A percentile compares a stretch with the other conserved stretches of the same genome.
Conservation (phyloP, 2,329 filamentous ascomycete genomes). For the Fusarium sp. region DNA sequence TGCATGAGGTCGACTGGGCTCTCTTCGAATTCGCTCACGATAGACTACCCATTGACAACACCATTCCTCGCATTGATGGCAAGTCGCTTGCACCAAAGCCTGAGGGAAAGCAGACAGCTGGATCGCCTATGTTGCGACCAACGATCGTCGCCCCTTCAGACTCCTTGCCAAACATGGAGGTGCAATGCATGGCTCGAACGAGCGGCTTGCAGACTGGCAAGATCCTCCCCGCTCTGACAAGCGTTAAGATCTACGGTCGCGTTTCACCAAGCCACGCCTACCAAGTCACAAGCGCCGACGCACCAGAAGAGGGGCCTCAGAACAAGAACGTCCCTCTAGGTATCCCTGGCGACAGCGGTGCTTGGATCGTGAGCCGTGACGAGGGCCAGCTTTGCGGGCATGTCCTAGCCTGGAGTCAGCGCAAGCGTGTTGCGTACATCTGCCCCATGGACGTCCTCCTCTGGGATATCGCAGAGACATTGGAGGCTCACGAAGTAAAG, state of each 20-base stretch:
- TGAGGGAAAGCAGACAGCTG: conserved; percentile 9
- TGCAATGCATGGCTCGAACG: conserved; percentile 89
- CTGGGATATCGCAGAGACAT: conserved; percentile 81
- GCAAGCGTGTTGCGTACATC: conserved; percentile 86
- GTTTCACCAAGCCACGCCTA: conserved; percentile 79
- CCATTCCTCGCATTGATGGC: conserved; percentile 59
- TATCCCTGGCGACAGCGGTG: conserved; percentile 88
- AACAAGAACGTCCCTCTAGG: conserved; percentile 55
- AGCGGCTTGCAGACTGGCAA: conserved; percentile 82
- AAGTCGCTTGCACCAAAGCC: conserved; percentile 14
- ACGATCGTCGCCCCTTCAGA: conserved; percentile 66
- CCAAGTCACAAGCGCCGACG: conserved; percentile 59
- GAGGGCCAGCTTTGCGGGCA: conserved; percentile 87
- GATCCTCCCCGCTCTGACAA: conserved; percentile 79
- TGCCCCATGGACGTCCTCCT: conserved; percentile 93
- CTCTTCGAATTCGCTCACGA: conserved; percentile 80
- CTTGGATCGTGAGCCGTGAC: conserved; percentile 86
- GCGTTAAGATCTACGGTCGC: conserved; percentile 88
- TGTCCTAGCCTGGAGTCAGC: conserved; percentile 85
- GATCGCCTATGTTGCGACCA: conserved; percentile 56
- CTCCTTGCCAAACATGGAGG: conserved; percentile 75
- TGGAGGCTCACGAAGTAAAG: conserved; percentile 74
- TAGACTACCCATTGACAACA: conserved; percentile 75
- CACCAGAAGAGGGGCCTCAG: conserved; percentile 24
- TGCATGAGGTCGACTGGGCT: conserved; percentile 96